phyloP scores from a whole-genome alignment of 345 rosid species.

The Gossypium stocksii region DNA sequence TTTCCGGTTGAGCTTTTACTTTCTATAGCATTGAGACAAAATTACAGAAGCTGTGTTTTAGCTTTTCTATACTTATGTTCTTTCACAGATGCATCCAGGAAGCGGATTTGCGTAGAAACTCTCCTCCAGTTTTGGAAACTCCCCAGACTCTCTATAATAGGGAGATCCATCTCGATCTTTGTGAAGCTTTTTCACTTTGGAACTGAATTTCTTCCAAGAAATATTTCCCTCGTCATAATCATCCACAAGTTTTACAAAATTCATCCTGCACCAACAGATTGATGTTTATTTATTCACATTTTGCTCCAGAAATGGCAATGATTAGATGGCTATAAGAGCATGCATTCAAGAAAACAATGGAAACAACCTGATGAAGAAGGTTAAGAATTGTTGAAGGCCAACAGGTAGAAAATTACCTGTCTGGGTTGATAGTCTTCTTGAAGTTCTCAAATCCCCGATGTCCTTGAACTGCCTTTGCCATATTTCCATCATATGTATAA shows the following conservation, averaged over 20 bases:
- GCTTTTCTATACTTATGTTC: constrained; percentile 21
- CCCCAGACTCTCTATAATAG: constrained; percentile 65
- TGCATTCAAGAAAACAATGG: constrained; percentile 6
- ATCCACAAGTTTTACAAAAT: constrained; percentile 77
- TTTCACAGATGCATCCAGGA: constrained; percentile 82
- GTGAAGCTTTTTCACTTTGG: constrained; percentile 80
- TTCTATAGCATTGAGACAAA: neutral
- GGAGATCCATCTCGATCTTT: constrained; percentile 69
- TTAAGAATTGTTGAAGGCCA: neutral
- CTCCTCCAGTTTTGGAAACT: constrained; percentile 85
- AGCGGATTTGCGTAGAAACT: constrained; percentile 86
- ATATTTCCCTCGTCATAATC: constrained; percentile 66
- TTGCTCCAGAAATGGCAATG: neutral
- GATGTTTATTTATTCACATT: neutral
- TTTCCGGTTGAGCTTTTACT: constrained; percentile 15
- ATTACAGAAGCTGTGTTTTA: constrained; percentile 20
- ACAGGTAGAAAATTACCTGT: constrained; percentile 44
- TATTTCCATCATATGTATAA: constrained; percentile 88
- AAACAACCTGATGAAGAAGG: neutral
- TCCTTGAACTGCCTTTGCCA: constrained; percentile 99
- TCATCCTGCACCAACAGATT: constrained; percentile 53
- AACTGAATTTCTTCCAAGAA: constrained; percentile 82
- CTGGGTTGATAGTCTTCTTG: constrained; percentile 83
- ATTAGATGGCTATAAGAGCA: neutral
- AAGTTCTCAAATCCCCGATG: constrained; percentile 84